Conservation (phyloP, 75 land plant species). For the Picea glauca region DNA sequence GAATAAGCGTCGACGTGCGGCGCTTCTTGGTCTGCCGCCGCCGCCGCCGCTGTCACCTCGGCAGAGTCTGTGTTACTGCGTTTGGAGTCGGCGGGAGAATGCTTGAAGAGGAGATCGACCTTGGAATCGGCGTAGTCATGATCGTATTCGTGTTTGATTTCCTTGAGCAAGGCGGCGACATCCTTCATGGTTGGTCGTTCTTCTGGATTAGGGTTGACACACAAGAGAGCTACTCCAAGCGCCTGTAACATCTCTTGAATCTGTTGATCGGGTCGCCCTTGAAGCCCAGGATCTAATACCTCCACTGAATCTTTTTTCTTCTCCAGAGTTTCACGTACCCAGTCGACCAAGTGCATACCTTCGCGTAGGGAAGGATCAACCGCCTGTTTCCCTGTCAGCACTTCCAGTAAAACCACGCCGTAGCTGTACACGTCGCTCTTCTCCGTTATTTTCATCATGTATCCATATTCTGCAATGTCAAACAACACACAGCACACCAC, state of each 20-base stretch:
- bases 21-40: too few relatives aligned
- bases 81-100: background rate
- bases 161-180: conserved; percentile 70
- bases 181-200: conserved; percentile 93
- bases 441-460: conserved; percentile 67
- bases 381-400: conserved; percentile 68
- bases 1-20: too few relatives aligned
- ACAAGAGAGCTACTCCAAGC: conserved; percentile 74
- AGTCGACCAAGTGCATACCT: conserved; percentile 59
- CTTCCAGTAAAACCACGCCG: conserved; percentile 79
- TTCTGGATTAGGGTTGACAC: conserved; percentile 64
- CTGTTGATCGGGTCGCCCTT: conserved; percentile 52
- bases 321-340: conserved; percentile 59
- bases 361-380: conserved; percentile 57
- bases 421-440: conserved; percentile 89
- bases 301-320: conserved; percentile 49
- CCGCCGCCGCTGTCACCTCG: too few relatives aligned
- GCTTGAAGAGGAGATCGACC: conserved; percentile 1
- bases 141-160: conserved; percentile 41
- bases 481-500: background rate
- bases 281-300: conserved; percentile 58
- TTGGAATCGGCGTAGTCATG: background rate
- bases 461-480: conserved; percentile 58
- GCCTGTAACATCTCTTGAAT: conserved; percentile 79
- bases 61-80: too few relatives aligned